Base-by-base conservation (phyloP, 2,329 filamentous ascomycete species). In the Catunica adiposa region DNA sequence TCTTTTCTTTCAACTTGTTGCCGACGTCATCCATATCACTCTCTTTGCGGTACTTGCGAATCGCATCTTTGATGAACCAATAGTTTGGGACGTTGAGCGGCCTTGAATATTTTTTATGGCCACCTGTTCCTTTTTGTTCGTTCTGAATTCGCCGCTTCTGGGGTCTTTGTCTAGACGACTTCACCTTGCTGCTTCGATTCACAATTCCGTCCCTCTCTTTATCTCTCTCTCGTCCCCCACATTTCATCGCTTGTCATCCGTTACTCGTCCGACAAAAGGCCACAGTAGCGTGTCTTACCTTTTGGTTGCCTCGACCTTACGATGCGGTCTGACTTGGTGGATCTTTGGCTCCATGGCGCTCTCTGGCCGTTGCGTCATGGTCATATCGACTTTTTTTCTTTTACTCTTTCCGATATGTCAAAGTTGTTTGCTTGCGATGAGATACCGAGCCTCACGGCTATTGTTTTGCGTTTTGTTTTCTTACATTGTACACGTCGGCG, bases 391-490 rank as follows among this genome's bases (percentile, higher is more conserved):
- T 52, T 31, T 7, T n/a, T 37, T n/a, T 20, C n/a, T 52, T 25
- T 52, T 26, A 26, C 31, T 38, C n/a, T 53, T 44, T 46, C 29
- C 42, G 50, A 29, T 51, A 51, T 46, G 53, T 50, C 51, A 26
- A 56, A 23, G 40, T 44, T 53, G 29, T 48, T 44, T 58, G 31
- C 23, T 54, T 40, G 51, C 26, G 53, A 54, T 38, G 40, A 48
- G 56, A 55, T 50, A 52, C 37, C 42, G 37, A 53, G 56, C 48
- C 50, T 58, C 50, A 31, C 56, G 53, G 56, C 53, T 56, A 48
- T 58, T 56, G 48, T 54, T 54, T 9, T 22, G 38, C 50, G 42
- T 52, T 50, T 51, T 48, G 47, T 56, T 55, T 56, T 40, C 26
- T 51, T 44, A 51, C n/a, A 46, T 44, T 44, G 50, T 22, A 26